phyloP scores from a whole-genome alignment of 306 rosid species.

The Fagus crenata region DNA sequence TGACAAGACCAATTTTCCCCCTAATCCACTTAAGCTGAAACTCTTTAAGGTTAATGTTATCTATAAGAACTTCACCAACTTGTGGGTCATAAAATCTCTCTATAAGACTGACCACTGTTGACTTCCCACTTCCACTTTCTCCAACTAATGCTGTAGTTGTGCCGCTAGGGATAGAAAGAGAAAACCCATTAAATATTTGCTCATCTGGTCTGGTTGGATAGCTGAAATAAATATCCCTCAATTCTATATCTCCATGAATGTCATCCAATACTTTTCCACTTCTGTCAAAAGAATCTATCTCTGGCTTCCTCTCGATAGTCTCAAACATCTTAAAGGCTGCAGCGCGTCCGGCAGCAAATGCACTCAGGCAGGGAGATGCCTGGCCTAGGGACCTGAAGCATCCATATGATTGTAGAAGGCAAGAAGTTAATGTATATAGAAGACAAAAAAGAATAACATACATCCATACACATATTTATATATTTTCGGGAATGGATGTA shows the following conservation, averaged over 20 bases:
- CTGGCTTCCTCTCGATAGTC: conserved; percentile 77
- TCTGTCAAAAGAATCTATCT: conserved; percentile 64
- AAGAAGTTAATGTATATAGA: not conserved
- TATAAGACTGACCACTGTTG: conserved; percentile 74
- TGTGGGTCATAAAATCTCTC: conserved; percentile 89
- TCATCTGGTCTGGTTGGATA: conserved; percentile 85
- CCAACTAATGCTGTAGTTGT: conserved; percentile 84
- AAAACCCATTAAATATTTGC: conserved; percentile 67
- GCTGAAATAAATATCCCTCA: conserved; percentile 67
- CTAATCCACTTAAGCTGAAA: conserved; percentile 84
- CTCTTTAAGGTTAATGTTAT: conserved; percentile 71
- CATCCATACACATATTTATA: too few species aligned
- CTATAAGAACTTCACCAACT: conserved; percentile 74
- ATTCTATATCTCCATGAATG: conserved; percentile 67
- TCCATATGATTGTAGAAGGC: not conserved
- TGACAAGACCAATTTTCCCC: conserved; percentile 86
- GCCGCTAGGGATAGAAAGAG: conserved; percentile 62
- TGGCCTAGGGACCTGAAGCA: conserved; percentile 75
- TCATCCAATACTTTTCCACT: conserved; percentile 65
- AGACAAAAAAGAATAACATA: not conserved
- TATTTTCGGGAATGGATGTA: not conserved
- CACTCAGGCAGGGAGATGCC: conserved; percentile 80
- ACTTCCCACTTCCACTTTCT: conserved; percentile 93
- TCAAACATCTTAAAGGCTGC: conserved; percentile 92
- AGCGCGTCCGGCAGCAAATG: conserved; percentile 87